These are phyloP conservation scores for Daldinia concentrica DNA, from an alignment of 495 filamentous ascomycete genomes.

Conservation along the genomic window DNA sequence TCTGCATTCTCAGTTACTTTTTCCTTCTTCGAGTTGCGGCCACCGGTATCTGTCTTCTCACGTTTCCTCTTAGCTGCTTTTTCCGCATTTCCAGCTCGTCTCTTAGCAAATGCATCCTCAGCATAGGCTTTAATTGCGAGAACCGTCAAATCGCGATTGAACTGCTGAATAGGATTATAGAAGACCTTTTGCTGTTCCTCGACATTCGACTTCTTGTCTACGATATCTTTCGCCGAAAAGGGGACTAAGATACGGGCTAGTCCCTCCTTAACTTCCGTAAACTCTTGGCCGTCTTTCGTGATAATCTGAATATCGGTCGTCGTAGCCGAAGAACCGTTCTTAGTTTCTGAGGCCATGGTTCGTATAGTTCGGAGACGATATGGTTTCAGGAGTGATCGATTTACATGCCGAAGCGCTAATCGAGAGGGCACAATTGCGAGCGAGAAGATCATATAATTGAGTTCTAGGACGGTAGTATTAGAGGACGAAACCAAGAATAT, in stretches of 20 bases:
- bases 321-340: slow-evolving; percentile 33
- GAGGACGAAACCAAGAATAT: not conserved
- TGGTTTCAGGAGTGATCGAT: slow-evolving; percentile 7
- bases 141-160: slow-evolving; percentile 94
- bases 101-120: slow-evolving; percentile 68
- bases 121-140: slow-evolving; percentile 87
- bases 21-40: slow-evolving; percentile 42
- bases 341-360: slow-evolving; percentile 31
- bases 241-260: slow-evolving; percentile 58
- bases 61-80: slow-evolving; percentile 50
- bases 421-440: slow-evolving; percentile 6
- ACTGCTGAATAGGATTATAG: slow-evolving; percentile 99
- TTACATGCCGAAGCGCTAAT: slow-evolving; percentile 28
- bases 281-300: slow-evolving; percentile 51
- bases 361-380: slow-evolving; percentile 29
- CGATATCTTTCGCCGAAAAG: slow-evolving; percentile 44
- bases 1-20: slow-evolving; percentile 27
- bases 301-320: slow-evolving; percentile 49
- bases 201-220: slow-evolving; percentile 38
- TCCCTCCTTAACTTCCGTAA: slow-evolving; percentile 56
- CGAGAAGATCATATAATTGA: slow-evolving; percentile 31
- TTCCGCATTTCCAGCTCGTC: slow-evolving; percentile 47
- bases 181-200: slow-evolving; percentile 80
- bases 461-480: not conserved
- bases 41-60: slow-evolving; percentile 44